phyloP scores from a whole-genome alignment of 2,329 filamentous ascomycete species.

The Fusarium sp. region DNA sequence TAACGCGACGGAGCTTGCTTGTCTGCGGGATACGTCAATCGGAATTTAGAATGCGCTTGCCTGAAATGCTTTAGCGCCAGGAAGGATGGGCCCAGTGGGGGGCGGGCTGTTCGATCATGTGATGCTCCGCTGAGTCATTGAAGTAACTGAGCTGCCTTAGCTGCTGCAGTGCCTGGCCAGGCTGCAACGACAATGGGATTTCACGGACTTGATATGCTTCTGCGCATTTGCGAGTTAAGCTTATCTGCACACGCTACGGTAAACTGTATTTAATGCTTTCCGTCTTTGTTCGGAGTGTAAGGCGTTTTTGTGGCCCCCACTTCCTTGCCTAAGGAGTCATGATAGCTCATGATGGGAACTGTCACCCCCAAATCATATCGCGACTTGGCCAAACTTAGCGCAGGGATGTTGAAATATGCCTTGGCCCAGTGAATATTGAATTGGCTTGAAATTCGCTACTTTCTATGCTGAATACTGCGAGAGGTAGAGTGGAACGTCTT shows the following conservation, averaged over 20 bases:
- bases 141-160: not conserved
- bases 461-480: not conserved
- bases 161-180: not conserved
- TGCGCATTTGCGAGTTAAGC: not conserved
- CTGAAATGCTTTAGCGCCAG: constrained; percentile 5
- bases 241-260: not conserved
- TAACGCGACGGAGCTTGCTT: constrained; percentile 5
- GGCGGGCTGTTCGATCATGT: constrained; percentile 25
- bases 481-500: no score
- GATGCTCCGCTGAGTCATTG: constrained; percentile 30
- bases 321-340: constrained; percentile 23
- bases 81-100: not conserved
- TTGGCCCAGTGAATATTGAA: not conserved
- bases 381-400: not conserved
- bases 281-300: constrained; percentile 3
- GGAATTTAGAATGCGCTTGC: constrained; percentile 16
- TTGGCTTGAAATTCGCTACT: not conserved
- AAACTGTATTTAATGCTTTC: not conserved
- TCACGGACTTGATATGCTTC: not conserved
- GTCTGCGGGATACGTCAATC: constrained; percentile 33
- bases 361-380: not conserved
- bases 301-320: constrained; percentile 13
- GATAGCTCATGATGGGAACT: constrained; percentile 23
- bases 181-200: not conserved
- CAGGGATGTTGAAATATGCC: not conserved